Evolutionary conservation across 768 basidiomycete genomes (phyloP).

Genomic region (Russula ochroleuca): DNA sequence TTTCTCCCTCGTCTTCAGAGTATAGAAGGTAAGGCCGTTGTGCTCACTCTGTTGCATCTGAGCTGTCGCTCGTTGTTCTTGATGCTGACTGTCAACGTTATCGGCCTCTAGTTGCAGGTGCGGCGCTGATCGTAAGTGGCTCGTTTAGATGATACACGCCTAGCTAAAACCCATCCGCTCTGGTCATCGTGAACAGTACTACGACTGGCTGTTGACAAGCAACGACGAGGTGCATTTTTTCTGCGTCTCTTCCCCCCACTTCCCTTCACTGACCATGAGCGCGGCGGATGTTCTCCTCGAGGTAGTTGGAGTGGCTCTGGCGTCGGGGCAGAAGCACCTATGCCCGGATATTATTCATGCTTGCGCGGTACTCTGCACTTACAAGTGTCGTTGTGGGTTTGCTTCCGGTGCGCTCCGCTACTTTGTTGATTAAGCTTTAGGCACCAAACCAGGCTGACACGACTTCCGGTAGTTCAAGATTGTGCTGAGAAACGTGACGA

Average conservation of each 20-base stretch:
- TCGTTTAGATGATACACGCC: background rate
- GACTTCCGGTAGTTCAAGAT: background rate
- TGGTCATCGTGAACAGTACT: background rate
- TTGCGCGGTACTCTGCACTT: conserved; percentile 20
- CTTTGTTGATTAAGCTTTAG: no score
- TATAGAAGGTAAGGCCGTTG: conserved; percentile 3
- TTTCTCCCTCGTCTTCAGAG: background rate
- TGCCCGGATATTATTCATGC: conserved; percentile 8
- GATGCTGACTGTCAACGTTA: background rate
- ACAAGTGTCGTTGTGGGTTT: conserved; percentile 3
- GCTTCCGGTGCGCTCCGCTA: conserved; percentile 8
- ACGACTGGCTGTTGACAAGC: conserved; percentile 21
- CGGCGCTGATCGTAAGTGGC: conserved; percentile 13
- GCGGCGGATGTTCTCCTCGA: background rate
- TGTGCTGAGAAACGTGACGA: background rate
- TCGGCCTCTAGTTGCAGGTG: conserved; percentile 6
- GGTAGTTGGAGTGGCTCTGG: conserved; percentile 17
- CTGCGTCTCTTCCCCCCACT: no score
- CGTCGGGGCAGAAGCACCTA: background rate
- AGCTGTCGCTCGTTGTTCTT: background rate
- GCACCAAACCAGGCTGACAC: background rate
- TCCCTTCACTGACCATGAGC: background rate
- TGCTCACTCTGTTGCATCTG: no score
- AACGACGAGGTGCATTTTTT: conserved; percentile 6
- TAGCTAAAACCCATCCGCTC: background rate